Conservation (phyloP, 148 eudicot species). For the Bassia scoparia region DNA sequence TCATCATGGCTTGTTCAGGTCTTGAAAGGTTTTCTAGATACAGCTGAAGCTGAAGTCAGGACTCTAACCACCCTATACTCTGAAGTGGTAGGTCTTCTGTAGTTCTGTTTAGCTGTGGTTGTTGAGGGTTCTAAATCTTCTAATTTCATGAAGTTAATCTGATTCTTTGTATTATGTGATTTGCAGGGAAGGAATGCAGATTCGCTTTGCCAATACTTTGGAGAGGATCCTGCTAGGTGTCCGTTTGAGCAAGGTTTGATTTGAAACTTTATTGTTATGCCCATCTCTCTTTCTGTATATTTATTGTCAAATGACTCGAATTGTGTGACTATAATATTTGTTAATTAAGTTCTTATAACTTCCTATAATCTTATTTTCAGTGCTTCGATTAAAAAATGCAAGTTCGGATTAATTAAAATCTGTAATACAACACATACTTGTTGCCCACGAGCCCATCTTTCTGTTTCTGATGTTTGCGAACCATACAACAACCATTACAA, state of each 20-base stretch:
- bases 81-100: constrained; percentile 74
- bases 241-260: constrained; percentile 98
- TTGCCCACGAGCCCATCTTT: no score
- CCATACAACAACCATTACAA: no score
- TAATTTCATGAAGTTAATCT: neutral
- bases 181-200: constrained; percentile 96
- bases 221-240: constrained; percentile 97
- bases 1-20: constrained; percentile 45
- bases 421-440: no score
- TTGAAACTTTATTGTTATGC: neutral
- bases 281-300: neutral
- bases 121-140: neutral
- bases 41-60: constrained; percentile 97
- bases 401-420: no score
- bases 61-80: constrained; percentile 77
- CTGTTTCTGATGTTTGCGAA: no score
- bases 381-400: no score
- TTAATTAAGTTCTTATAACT: neutral
- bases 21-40: constrained; percentile 78
- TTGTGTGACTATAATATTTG: neutral
- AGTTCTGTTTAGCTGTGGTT: neutral
- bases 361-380: no score
- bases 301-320: neutral
- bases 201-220: constrained; percentile 87
- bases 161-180: constrained; percentile 4